Conservation (phyloP, 306 rosid genomes). For the Astragalus glycyphyllos region DNA sequence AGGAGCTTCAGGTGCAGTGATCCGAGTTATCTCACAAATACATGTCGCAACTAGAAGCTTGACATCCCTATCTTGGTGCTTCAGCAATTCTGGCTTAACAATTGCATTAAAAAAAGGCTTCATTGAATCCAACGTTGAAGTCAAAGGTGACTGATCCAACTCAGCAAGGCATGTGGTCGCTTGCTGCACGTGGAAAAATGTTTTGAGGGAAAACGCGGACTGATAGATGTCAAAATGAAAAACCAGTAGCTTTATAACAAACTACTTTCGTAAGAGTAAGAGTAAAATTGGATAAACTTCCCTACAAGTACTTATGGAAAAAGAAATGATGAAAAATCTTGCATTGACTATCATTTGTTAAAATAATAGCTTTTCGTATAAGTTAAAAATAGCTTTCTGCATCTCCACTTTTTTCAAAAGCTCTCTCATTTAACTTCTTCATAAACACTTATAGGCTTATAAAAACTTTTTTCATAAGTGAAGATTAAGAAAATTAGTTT, state of each 20-base stretch:
- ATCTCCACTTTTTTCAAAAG: neutral
- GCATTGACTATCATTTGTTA: neutral
- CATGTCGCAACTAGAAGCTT: constrained; percentile 96
- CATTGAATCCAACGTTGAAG: constrained; percentile 78
- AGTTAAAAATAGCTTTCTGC: neutral
- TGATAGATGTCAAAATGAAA: constrained; percentile 28
- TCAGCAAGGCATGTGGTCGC: constrained; percentile 84
- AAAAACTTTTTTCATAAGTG: neutral
- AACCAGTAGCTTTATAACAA: constrained; percentile 6
- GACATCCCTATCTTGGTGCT: constrained; percentile 95
- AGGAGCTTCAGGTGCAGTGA: constrained; percentile 99
- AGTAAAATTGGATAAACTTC: neutral
- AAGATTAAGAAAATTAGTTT: neutral
- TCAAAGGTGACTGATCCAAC: constrained; percentile 87
- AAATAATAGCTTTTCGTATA: neutral
- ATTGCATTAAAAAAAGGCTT: constrained; percentile 82
- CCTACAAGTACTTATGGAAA: no score
- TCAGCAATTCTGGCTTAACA: constrained; percentile 86
- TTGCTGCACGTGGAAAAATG: constrained; percentile 72
- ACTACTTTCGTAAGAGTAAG: neutral
- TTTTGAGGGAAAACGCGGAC: neutral
- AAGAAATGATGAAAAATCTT: neutral
- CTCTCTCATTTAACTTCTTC: neutral
- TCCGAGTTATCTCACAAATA: constrained; percentile 94
- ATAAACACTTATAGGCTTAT: neutral